These are phyloP conservation scores for Russula ochroleuca DNA, from an alignment of 768 basidiomycete genomes.

Conservation along the genomic window DNA sequence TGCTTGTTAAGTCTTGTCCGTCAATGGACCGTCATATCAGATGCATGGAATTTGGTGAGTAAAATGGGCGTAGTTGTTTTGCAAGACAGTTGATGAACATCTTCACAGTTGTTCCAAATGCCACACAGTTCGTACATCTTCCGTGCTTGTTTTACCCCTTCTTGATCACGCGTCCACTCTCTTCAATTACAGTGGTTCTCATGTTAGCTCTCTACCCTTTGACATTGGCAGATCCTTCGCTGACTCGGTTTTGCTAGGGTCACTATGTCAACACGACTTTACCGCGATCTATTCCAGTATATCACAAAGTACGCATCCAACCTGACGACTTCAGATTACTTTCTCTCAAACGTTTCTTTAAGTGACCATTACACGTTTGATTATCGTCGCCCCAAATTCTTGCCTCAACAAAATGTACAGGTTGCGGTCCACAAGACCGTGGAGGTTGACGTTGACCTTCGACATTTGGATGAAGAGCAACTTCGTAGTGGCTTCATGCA, in stretches of 20 bases:
- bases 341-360: neutral
- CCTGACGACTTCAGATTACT: neutral
- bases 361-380: no score
- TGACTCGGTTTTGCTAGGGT: neutral
- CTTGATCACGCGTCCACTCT: neutral
- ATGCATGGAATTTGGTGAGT: no score
- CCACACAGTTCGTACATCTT: slow-evolving; percentile 21
- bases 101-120: slow-evolving; percentile 17
- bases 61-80: neutral
- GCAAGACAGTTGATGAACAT: neutral
- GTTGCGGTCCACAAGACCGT: slow-evolving; percentile 18
- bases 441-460: slow-evolving; percentile 16
- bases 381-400: neutral
- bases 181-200: slow-evolving; percentile 12
- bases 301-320: slow-evolving; percentile 6
- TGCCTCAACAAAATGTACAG: slow-evolving; percentile 7
- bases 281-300: slow-evolving; percentile 21
- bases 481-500: neutral
- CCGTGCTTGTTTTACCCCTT: slow-evolving; percentile 6
- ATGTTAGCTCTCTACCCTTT: neutral
- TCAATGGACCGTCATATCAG: no score
- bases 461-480: slow-evolving; percentile 11
- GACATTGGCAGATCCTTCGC: neutral
- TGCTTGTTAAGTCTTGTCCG: neutral
- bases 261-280: slow-evolving; percentile 15